Percentiles rank a stretch among this genome's conserved stretches.
Evolutionary conservation across 257 asterid species (phyloP).

Genomic region (Scutellaria barbata): DNA sequence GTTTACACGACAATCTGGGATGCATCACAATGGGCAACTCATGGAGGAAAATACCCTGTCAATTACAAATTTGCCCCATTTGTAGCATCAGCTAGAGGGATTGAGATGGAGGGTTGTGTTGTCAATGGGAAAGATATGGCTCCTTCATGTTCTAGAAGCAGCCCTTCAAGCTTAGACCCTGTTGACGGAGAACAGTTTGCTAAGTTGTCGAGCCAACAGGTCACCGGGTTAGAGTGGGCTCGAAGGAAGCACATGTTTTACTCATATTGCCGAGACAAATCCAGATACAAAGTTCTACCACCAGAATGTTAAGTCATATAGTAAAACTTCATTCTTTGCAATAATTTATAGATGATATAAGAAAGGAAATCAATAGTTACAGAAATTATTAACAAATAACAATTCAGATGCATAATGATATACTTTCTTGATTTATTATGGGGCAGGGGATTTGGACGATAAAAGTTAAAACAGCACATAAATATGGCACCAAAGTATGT

Average conservation of each 20-base stretch:
- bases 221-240: conserved; percentile 68
- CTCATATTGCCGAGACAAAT: conserved; percentile 77
- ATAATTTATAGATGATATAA: conserved; percentile 4
- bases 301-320: conserved; percentile 67
- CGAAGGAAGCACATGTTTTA: conserved; percentile 81
- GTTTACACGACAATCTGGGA: conserved; percentile 77
- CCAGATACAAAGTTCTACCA: conserved; percentile 72
- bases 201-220: conserved; percentile 60
- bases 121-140: conserved; percentile 34
- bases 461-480: conserved; percentile 15
- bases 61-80: conserved; percentile 72
- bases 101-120: conserved; percentile 72
- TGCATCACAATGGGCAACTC: conserved; percentile 92
- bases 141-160: conserved; percentile 53
- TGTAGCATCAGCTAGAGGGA: conserved; percentile 50
- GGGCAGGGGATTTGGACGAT: background rate
- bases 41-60: conserved; percentile 85
- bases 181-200: conserved; percentile 77
- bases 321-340: conserved; percentile 29
- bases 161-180: conserved; percentile 69
- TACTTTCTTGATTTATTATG: too few relatives aligned
- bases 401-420: conserved; percentile 5
- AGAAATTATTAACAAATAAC: conserved; percentile 5
- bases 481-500: conserved; percentile 13
- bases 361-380: background rate